Evolutionary conservation across 106 monocot species (phyloP).

Genomic region (Triglochin maritima): DNA sequence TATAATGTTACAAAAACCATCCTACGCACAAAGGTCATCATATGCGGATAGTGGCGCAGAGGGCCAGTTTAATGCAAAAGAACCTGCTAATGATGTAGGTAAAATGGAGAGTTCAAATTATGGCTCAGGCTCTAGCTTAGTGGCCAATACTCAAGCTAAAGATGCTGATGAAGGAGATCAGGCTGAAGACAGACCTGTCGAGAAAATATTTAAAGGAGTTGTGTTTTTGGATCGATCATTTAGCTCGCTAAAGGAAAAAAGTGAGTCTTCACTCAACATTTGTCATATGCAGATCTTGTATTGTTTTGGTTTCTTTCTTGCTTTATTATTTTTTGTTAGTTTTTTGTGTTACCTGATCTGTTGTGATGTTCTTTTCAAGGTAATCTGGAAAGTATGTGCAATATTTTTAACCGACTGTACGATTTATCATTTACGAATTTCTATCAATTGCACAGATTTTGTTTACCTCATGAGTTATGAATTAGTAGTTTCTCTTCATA

Average conservation of each 20-base stretch:
- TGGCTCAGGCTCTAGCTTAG: neutral
- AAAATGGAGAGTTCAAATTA: conserved; percentile 14
- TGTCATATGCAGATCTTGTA: neutral
- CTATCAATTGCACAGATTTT: too few species aligned
- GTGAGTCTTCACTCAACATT: conserved; percentile 15
- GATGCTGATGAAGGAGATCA: conserved; percentile 10
- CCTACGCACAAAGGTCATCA: conserved; percentile 12
- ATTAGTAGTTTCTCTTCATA: too few species aligned
- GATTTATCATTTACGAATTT: too few species aligned
- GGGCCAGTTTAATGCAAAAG: conserved; percentile 9
- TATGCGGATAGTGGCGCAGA: conserved; percentile 12
- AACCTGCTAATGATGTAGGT: conserved; percentile 8
- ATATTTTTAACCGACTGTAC: too few species aligned
- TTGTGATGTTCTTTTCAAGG: too few species aligned
- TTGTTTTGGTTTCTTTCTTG: neutral
- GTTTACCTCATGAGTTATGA: too few species aligned
- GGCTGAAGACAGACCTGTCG: conserved; percentile 11
- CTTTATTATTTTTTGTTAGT: neutral
- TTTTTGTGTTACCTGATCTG: neutral
- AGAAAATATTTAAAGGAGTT: conserved; percentile 36
- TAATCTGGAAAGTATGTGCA: too few species aligned
- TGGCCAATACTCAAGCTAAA: conserved; percentile 10
- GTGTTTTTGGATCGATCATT: conserved; percentile 28
- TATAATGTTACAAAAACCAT: conserved; percentile 6
- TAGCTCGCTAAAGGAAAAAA: conserved; percentile 17